These are phyloP conservation scores for Colletotrichum plurivorum DNA, from an alignment of 2,329 filamentous ascomycete genomes.

Conservation along the genomic window DNA sequence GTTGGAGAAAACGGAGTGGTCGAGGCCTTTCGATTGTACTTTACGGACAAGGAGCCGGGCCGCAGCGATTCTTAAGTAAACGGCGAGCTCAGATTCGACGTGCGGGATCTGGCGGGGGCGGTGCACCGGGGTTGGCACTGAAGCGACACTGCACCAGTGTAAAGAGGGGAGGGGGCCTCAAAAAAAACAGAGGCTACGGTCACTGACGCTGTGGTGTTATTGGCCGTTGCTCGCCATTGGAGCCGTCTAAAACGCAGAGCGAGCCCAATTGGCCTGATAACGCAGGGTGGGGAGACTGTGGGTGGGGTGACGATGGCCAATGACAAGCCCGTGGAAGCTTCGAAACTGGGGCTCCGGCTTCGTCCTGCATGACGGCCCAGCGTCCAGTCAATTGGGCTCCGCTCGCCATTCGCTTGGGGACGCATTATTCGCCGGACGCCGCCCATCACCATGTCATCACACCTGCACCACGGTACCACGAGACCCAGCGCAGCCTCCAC, in stretches of 20 bases:
- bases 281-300: conserved; percentile 15
- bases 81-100: conserved; percentile 4
- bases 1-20: conserved; percentile 23
- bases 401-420: conserved; percentile 4
- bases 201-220: background rate
- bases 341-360: conserved; percentile 23
- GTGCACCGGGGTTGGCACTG: conserved; percentile 15
- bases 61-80: conserved; percentile 37
- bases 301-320: conserved; percentile 24
- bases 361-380: conserved; percentile 41
- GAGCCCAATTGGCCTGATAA: conserved; percentile 20
- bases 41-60: conserved; percentile 34
- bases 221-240: conserved; percentile 17
- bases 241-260: too few species aligned
- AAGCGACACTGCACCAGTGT: too few species aligned
- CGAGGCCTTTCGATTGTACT: conserved; percentile 9
- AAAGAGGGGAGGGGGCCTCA: conserved; percentile 37
- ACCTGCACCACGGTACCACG: conserved; percentile 26
- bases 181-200: conserved; percentile 26
- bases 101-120: conserved; percentile 31
- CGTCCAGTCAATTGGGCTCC: conserved; percentile 35
- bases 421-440: conserved; percentile 26
- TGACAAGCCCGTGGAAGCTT: background rate
- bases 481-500: conserved; percentile 7
- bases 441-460: conserved; percentile 18